Percentiles rank a stretch among this genome's conserved stretches.
phyloP scores from a whole-genome alignment of 495 filamentous ascomycete genomes.

The Aspergillus sclerotioniger region DNA sequence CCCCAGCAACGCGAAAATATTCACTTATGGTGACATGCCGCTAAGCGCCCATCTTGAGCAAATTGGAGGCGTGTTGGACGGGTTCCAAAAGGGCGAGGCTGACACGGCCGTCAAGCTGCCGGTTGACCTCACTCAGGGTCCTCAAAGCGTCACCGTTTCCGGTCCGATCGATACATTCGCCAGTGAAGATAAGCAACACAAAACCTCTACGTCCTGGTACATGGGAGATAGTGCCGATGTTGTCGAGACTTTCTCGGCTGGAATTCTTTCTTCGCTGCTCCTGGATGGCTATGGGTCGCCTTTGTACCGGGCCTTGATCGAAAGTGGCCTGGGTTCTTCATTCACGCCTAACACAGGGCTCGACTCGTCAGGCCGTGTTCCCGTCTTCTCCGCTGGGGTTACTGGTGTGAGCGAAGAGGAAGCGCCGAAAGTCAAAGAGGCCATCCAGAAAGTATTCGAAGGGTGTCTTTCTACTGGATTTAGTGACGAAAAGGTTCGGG shows the following conservation, averaged over 20 bases:
- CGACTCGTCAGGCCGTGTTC: slow-evolving; percentile 69
- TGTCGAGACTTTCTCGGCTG: slow-evolving; percentile 80
- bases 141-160: slow-evolving; percentile 63
- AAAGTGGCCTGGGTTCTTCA: slow-evolving; percentile 84
- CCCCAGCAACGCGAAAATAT: slow-evolving; percentile 90
- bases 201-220: slow-evolving; percentile 90
- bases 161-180: slow-evolving; percentile 89
- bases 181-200: slow-evolving; percentile 80
- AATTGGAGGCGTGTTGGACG: slow-evolving; percentile 66
- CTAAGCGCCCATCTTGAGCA: slow-evolving; percentile 74
- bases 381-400: slow-evolving; percentile 86
- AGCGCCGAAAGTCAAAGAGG: slow-evolving; percentile 70
- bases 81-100: slow-evolving; percentile 64
- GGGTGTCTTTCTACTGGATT: slow-evolving; percentile 72
- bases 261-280: slow-evolving; percentile 75
- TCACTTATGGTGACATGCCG: slow-evolving; percentile 95
- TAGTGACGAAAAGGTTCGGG: slow-evolving; percentile 83
- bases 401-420: slow-evolving; percentile 80
- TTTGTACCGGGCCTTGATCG: slow-evolving; percentile 85
- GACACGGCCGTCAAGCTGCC: slow-evolving; percentile 75
- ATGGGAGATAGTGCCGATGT: slow-evolving; percentile 78
- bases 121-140: slow-evolving; percentile 65
- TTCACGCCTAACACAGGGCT: slow-evolving; percentile 94
- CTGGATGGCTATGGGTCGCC: slow-evolving; percentile 95
- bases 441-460: slow-evolving; percentile 64